These are phyloP conservation scores for Salisapilia sapeloensis DNA, from an alignment of 352 stramenopile genomes.

Conservation along the genomic window DNA sequence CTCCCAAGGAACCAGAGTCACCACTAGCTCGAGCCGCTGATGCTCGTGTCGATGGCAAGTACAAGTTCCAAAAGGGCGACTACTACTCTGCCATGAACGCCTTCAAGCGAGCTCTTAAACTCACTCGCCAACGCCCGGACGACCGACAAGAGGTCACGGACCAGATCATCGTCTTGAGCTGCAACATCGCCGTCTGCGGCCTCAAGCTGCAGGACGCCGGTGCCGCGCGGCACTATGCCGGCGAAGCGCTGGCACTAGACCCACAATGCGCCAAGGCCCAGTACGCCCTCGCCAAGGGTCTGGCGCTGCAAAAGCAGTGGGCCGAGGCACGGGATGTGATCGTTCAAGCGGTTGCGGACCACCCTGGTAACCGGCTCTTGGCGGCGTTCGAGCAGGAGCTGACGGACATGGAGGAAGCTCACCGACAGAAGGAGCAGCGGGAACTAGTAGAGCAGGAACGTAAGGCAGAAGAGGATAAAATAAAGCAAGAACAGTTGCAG, in stretches of 20 bases:
- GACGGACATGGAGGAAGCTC: conserved; percentile 19
- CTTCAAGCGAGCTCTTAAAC: conserved; percentile 28
- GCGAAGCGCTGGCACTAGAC: conserved; percentile 33
- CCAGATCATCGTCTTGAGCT: conserved; percentile 47
- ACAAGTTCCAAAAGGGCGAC: conserved; percentile 40
- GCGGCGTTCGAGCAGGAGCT: conserved; percentile 14
- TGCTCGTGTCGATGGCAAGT: conserved; percentile 36
- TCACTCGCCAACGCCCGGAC: too few relatives aligned
- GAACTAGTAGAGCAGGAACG: conserved; percentile 4
- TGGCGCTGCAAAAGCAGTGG: conserved; percentile 39
- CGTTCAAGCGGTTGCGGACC: conserved; percentile 12
- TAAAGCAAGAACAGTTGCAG: conserved; percentile 27
- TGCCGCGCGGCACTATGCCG: conserved; percentile 33
- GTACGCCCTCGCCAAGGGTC: conserved; percentile 49
- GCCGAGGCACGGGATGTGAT: conserved; percentile 22
- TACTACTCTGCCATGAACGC: conserved; percentile 52
- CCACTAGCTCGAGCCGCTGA: conserved; percentile 2
- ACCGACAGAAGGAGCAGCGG: conserved; percentile 9
- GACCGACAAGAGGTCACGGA: conserved; percentile 26
- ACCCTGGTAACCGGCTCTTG: conserved; percentile 30
- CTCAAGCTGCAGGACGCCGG: conserved; percentile 43
- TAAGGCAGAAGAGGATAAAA: conserved; percentile 2
- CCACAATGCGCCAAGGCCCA: conserved; percentile 31
- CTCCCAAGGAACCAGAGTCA: too few relatives aligned
- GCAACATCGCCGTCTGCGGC: conserved; percentile 59